A percentile compares a stretch with the other conserved stretches of the same genome.
These are phyloP conservation scores for Fusarium circinatum DNA, from an alignment of 2,329 filamentous ascomycete genomes.

Conservation along the genomic window DNA sequence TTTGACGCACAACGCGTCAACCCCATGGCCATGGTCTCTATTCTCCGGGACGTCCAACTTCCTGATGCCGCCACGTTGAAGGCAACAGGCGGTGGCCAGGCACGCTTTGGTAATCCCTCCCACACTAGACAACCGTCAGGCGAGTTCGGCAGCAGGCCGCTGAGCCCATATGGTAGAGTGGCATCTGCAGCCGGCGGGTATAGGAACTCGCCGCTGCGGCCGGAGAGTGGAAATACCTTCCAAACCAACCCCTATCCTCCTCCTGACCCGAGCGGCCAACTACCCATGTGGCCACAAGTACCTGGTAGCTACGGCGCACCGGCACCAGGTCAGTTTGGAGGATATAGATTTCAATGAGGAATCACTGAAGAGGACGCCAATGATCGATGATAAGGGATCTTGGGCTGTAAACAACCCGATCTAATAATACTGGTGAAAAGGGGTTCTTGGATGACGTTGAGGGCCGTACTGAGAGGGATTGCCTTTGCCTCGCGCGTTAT, in stretches of 20 bases:
- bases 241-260: slow-evolving; percentile 46
- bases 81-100: slow-evolving; percentile 51
- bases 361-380: not conserved
- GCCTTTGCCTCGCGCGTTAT: slow-evolving; percentile 43
- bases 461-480: slow-evolving; percentile 25
- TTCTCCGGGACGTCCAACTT: slow-evolving; percentile 75
- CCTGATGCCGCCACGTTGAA: slow-evolving; percentile 70
- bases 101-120: slow-evolving; percentile 47
- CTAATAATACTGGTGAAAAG: slow-evolving; percentile 29
- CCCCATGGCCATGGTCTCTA: slow-evolving; percentile 74
- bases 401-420: slow-evolving; percentile 5
- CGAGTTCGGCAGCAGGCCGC: slow-evolving; percentile 56
- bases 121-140: slow-evolving; percentile 56
- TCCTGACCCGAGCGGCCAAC: slow-evolving; percentile 41
- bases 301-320: slow-evolving; percentile 47
- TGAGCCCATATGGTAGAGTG: slow-evolving; percentile 60
- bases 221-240: slow-evolving; percentile 51
- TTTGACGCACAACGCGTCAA: slow-evolving; percentile 79
- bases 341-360: slow-evolving; percentile 47
- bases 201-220: slow-evolving; percentile 63
- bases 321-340: slow-evolving; percentile 50
- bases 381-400: not conserved
- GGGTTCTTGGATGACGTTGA: slow-evolving; percentile 32
- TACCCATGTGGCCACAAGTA: slow-evolving; percentile 45
- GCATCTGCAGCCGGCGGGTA: slow-evolving; percentile 56